phyloP scores from a whole-genome alignment of 108 stramenopile genomes.

The Discostella pseudostelligera region DNA sequence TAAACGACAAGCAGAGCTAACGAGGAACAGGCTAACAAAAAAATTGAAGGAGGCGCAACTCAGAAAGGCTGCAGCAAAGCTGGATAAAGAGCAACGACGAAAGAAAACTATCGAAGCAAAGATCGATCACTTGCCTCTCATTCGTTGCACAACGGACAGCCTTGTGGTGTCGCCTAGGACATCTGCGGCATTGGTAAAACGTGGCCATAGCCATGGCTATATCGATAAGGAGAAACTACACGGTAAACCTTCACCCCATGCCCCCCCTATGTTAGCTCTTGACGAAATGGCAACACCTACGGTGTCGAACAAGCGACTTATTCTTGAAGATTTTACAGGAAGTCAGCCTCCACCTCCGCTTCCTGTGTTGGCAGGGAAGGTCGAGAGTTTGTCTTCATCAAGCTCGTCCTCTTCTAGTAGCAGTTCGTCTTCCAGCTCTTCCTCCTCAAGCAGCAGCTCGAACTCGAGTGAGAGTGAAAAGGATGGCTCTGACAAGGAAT shows the following conservation, averaged over 20 bases:
- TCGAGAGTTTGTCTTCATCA: constrained; percentile 51
- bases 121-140: constrained; percentile 10
- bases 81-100: constrained; percentile 49
- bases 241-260: constrained; percentile 2
- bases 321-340: background rate
- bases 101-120: constrained; percentile 23
- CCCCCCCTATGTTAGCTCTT: background rate
- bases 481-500: constrained; percentile 37
- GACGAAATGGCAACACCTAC: constrained; percentile 32
- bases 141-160: constrained; percentile 13
- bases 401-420: constrained; percentile 50
- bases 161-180: background rate
- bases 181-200: constrained; percentile 6
- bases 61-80: constrained; percentile 53
- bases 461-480: constrained; percentile 66
- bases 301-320: constrained; percentile 28
- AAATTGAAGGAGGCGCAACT: constrained; percentile 68
- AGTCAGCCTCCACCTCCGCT: background rate
- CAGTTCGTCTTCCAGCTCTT: constrained; percentile 78
- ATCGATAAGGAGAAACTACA: constrained; percentile 18
- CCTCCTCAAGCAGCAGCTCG: constrained; percentile 70
- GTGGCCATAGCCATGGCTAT: constrained; percentile 20
- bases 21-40: constrained; percentile 45
- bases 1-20: constrained; percentile 53
- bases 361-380: constrained; percentile 29